Conservation (phyloP, 495 filamentous ascomycete species). For the Podospora didyma region DNA sequence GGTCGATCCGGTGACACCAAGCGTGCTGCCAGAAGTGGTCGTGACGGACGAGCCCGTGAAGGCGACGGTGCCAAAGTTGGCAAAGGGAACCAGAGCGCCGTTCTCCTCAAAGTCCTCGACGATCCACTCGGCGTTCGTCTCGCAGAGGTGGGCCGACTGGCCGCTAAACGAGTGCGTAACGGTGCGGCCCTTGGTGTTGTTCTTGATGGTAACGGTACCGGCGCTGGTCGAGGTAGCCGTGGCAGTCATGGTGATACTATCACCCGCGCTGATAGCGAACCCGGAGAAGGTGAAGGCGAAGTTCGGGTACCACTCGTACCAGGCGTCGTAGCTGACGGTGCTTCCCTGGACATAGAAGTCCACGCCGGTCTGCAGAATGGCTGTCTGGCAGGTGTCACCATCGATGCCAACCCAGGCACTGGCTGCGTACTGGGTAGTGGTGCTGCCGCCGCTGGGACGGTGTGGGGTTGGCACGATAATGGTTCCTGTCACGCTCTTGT, state of each 20-base stretch:
- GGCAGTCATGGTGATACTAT: slow-evolving; percentile 54
- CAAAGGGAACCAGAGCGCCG: slow-evolving; percentile 46
- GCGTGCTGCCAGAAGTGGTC: slow-evolving; percentile 27
- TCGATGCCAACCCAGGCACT: slow-evolving; percentile 20
- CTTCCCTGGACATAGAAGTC: slow-evolving; percentile 47
- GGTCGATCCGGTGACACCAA: slow-evolving; percentile 38
- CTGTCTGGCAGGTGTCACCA: slow-evolving; percentile 14
- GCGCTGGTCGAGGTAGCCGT: slow-evolving; percentile 40
- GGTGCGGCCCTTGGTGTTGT: slow-evolving; percentile 49
- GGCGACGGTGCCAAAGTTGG: slow-evolving; percentile 48
- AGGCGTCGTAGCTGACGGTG: slow-evolving; percentile 43
- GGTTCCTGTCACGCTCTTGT: slow-evolving; percentile 7
- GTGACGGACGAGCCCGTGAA: slow-evolving; percentile 43
- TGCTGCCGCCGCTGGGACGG: slow-evolving; percentile 5
- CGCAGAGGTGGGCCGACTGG: slow-evolving; percentile 31
- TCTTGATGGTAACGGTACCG: slow-evolving; percentile 55
- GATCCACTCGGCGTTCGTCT: slow-evolving; percentile 60
- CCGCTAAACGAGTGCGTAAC: slow-evolving; percentile 48
- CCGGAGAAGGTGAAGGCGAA: slow-evolving; percentile 51
- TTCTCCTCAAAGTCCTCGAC: slow-evolving; percentile 58
- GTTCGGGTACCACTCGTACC: slow-evolving; percentile 58
- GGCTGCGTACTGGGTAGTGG: slow-evolving; percentile 8
- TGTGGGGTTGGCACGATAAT: slow-evolving; percentile 9
- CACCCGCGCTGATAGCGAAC: slow-evolving; percentile 49
- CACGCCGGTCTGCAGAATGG: slow-evolving; percentile 25